Base-by-base conservation (phyloP, 345 rosid species). In the Citrus cavaleriei region DNA sequence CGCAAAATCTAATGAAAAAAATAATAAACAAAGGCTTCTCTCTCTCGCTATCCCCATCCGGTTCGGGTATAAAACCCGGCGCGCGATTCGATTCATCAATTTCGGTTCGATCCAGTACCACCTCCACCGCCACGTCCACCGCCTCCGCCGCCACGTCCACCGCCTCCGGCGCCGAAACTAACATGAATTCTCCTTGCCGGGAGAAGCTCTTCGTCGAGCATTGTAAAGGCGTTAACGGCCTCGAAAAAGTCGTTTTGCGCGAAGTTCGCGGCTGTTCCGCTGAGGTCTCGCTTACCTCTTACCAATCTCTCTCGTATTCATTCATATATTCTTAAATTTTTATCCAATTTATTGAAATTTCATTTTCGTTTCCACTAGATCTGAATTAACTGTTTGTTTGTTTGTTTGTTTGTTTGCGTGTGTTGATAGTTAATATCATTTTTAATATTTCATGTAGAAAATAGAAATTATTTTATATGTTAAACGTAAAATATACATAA, bases 161-260 rank as follows among this genome's bases (percentile, higher is more conserved):
- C 51, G 16, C 51, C 16, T 12, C 51, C 18, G 51, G 5, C 18
- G 51, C 18, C 18, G 51, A 46, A 46, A 46, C 18, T 13, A 46
- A 18, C 58, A 54, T 54, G 58, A 54, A 16, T 16, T 54, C 58
- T 54, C 58, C 58, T 5, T 18, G 58, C 58, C 58, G 49, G 21
- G 82, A 81, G 76, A 77, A 68, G 55, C 42, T 64, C 57, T 83
- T 76, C 71, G 84, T 88, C 22, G 89, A 90, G 82, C 83, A 63
- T 73, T 80, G 91, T 81, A 91, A 86, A 78, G 98, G 98, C 72
- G 35, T 86, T 57, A 90, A 91, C 69, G 95, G 94, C 77, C 91
- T 95, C 80, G 91, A 91, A 19, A 95, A 89, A 85, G 83, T 95
- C 84, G 84, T 90, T 72, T 77, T 95, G 74, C 86, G 95, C 2